These are phyloP conservation scores for Cymbopogon flexuosus DNA, from an alignment of 202 grass and related monocot species.

Conservation along the genomic window DNA sequence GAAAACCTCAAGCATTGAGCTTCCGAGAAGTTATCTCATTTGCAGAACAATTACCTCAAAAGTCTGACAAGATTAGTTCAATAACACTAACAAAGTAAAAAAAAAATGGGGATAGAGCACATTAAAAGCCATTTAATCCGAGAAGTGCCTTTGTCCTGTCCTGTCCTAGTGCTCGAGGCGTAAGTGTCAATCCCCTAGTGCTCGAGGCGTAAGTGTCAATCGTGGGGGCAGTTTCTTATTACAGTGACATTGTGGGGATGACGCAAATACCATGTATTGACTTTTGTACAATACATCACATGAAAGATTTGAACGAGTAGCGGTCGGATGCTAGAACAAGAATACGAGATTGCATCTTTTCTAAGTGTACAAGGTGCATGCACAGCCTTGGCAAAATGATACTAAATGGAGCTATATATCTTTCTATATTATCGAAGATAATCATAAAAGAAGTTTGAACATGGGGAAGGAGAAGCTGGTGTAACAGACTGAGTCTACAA, in stretches of 20 bases:
- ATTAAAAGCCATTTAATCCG: neutral
- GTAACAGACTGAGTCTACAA: neutral
- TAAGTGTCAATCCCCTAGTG: neutral
- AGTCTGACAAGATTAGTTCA: neutral
- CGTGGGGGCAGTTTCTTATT: neutral
- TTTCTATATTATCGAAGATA: too few species aligned
- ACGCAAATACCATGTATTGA: neutral
- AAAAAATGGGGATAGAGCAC: neutral
- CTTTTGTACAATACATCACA: neutral
- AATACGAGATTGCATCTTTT: neutral
- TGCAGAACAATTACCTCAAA: neutral
- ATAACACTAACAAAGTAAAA: neutral
- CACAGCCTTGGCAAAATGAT: neutral
- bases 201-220: neutral
- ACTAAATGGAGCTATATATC: neutral
- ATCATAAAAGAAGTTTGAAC: neutral
- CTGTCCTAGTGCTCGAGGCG: neutral
- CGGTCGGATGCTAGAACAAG: neutral
- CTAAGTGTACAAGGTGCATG: neutral
- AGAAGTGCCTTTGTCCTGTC: too few species aligned
- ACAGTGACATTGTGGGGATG: neutral
- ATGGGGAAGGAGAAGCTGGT: neutral
- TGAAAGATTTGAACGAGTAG: neutral
- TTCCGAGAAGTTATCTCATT: neutral
- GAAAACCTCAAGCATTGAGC: neutral